Evolutionary conservation across 2,329 filamentous ascomycete species (phyloP).

Genomic region (Ophiosphaerella narmari): DNA sequence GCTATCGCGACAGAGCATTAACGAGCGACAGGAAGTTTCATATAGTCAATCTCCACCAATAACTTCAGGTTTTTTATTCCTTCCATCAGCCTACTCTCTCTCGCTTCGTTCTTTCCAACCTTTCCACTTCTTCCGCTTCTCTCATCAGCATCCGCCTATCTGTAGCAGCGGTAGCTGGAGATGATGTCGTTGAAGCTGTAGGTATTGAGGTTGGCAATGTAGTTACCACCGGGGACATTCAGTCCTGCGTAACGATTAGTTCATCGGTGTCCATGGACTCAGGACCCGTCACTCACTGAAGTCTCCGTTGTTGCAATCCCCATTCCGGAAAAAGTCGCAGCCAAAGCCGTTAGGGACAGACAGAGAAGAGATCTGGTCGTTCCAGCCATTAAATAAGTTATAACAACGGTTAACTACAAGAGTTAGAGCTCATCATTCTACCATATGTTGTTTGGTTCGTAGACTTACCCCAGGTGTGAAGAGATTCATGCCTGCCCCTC

Average conservation of each 20-base stretch:
- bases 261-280: no score
- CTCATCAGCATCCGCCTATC: neutral
- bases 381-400: neutral
- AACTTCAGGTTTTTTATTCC: neutral
- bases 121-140: neutral
- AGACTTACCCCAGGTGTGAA: neutral
- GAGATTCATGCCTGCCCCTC: neutral
- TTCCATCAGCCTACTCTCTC: neutral
- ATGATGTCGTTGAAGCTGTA: constrained; percentile 6
- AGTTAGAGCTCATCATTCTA: neutral
- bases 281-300: neutral
- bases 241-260: constrained; percentile 1
- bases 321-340: constrained; percentile 1
- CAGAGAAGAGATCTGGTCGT: neutral
- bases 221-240: constrained; percentile 1
- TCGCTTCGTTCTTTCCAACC: neutral
- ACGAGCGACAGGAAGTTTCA: neutral
- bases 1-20: neutral
- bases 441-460: neutral
- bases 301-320: neutral
- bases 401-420: neutral
- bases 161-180: constrained; percentile 7
- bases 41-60: neutral
- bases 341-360: constrained; percentile 1
- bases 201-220: neutral